Conservation (phyloP, 75 land plant species). For the Picea sitchensis region DNA sequence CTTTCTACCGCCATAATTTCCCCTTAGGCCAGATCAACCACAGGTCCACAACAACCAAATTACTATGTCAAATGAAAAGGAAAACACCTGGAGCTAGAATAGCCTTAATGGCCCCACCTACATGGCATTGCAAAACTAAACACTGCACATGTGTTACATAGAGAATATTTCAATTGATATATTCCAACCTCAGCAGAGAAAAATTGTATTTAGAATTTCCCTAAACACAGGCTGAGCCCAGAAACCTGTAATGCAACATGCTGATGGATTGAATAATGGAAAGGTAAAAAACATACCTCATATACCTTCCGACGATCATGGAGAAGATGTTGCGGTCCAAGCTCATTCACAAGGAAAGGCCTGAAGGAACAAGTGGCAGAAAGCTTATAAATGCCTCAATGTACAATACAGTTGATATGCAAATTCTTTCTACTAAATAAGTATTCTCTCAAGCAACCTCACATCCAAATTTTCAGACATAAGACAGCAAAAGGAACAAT, state of each 20-base stretch:
- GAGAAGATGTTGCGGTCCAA: constrained; percentile 82
- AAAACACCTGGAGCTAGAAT: too few relatives aligned
- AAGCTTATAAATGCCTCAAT: constrained; percentile 2
- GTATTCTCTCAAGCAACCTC: background rate
- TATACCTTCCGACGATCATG: constrained; percentile 98
- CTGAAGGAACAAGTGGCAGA: constrained; percentile 28
- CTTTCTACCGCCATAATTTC: too few relatives aligned
- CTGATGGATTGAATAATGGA: background rate
- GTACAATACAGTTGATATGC: background rate
- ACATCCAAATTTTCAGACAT: background rate
- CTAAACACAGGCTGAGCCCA: background rate
- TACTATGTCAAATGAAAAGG: too few relatives aligned
- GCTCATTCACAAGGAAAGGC: constrained; percentile 93
- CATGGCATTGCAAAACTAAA: too few relatives aligned
- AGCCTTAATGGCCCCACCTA: too few relatives aligned
- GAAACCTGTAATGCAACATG: background rate
- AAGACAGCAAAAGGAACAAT: background rate
- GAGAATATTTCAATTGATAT: background rate
- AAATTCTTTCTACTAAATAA: background rate
- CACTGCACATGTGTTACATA: too few relatives aligned
- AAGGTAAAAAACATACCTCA: constrained; percentile 48
- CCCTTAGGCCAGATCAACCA: too few relatives aligned
- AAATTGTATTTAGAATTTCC: background rate
- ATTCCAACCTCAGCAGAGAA: background rate
- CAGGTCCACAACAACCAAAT: too few relatives aligned